Percentiles rank a stretch among this genome's conserved stretches.
Evolutionary conservation across 83 land plant genomes (phyloP).

Genomic region (Picea mariana): DNA sequence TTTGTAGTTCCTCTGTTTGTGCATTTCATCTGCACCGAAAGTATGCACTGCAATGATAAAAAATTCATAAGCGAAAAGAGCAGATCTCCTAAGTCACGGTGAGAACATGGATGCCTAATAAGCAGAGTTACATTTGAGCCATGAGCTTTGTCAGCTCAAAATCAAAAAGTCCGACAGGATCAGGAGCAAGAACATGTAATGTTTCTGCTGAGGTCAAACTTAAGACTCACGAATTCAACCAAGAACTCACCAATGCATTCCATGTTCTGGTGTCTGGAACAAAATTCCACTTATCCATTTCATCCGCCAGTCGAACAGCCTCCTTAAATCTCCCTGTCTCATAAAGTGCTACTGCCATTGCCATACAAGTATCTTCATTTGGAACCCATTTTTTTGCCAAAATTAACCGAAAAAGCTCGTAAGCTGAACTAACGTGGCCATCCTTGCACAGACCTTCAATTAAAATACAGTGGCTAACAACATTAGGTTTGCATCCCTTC

Average conservation of each 20-base stretch:
- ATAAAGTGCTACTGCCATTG: slow-evolving; percentile 38
- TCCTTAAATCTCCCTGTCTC: slow-evolving; percentile 28
- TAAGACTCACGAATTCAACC: background rate
- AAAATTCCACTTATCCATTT: slow-evolving; percentile 33
- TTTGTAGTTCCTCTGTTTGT: too few species aligned
- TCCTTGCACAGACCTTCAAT: slow-evolving; percentile 37
- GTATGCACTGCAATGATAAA: too few species aligned
- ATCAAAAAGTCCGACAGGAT: background rate
- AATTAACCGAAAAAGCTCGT: slow-evolving; percentile 40
- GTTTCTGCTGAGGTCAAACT: background rate
- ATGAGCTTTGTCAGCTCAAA: too few species aligned
- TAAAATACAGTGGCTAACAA: slow-evolving; percentile 35
- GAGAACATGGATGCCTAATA: too few species aligned
- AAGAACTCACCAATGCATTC: slow-evolving; percentile 13
- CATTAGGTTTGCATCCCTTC: slow-evolving; percentile 35
- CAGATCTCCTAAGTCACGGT: too few species aligned
- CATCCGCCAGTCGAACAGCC: slow-evolving; percentile 40
- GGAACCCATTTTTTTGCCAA: slow-evolving; percentile 44
- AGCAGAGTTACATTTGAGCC: too few species aligned
- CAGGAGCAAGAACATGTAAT: background rate
- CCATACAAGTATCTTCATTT: slow-evolving; percentile 41
- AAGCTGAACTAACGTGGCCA: slow-evolving; percentile 35
- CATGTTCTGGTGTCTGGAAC: slow-evolving; percentile 4
- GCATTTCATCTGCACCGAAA: too few species aligned
- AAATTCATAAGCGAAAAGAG: too few species aligned